Base-by-base conservation (phyloP, 2,329 filamentous ascomycete species). In the Penicillium sp. region DNA sequence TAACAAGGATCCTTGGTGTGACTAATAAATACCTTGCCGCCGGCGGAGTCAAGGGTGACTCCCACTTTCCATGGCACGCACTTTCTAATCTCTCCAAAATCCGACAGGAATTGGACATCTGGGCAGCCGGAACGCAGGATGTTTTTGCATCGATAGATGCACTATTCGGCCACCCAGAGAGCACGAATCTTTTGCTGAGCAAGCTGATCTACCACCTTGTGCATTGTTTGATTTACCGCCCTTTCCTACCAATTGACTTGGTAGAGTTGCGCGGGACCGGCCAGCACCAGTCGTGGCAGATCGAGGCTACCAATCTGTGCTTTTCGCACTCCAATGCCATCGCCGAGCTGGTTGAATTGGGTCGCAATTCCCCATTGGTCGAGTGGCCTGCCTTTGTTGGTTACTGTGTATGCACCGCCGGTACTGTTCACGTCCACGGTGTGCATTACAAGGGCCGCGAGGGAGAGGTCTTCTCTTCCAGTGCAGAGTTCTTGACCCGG, bases 201-300 rank as follows among this genome's bases (percentile, higher is more conserved):
- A 95, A 94, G 72, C 81, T 94, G 40, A 86, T 95, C 29, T 95
- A 94, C 65, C 91, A 96, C 67, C 80, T 94, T 13, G 87, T 94
- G 43, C 90, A 95, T 73, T 95, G 91, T 67, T 79, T 96, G 47
- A 87, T 95, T 42, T 96, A 95, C 68, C 85, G 91, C 14, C 91
- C 91, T 0, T 96, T 96, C 71, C 79, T 96, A 5, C 91, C 91
- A 0, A 89, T 96, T 58, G 89, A 95, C 70, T 79, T 95, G 3
- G 84, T 88, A 22, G 91, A 95, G 70, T 82, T 96, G 6, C 85
- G 89, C 11, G 89, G 89, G 13, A 88, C 84, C 0, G 89, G 89
- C 1, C 91, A 95, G 66, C 90, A 95, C 62, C 91, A 95, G 69
- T 92, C 90, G 27, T 96, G 91, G 91, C 91, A 95, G 69, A 93